Evolutionary conservation across 352 stramenopile species (phyloP).

Genomic region (Hyaloperonospora arabidopsidis): DNA sequence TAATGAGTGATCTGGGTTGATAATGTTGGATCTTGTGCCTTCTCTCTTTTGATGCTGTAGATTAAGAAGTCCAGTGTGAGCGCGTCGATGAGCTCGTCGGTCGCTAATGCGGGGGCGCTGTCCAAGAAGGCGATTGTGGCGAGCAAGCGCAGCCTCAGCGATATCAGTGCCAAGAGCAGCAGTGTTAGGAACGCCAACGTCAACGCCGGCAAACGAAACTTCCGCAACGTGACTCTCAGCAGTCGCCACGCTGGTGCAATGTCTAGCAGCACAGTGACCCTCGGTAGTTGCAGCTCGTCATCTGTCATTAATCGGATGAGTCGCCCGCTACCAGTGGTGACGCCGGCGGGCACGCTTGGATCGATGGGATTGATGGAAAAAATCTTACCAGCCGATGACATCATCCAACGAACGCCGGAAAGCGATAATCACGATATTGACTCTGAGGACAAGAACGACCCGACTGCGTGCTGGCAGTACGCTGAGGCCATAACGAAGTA

Average conservation of each 20-base stretch:
- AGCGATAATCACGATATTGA: constrained; percentile 63
- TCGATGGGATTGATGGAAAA: constrained; percentile 31
- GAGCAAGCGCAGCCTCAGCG: constrained; percentile 36
- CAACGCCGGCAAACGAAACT: constrained; percentile 19
- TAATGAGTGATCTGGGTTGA: not conserved
- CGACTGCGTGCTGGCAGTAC: constrained; percentile 67
- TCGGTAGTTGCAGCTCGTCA: constrained; percentile 15
- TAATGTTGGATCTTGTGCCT: constrained; percentile 11
- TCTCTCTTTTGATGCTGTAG: constrained; percentile 18
- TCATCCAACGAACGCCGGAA: constrained; percentile 12
- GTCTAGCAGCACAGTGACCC: constrained; percentile 5
- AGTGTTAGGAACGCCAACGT: constrained; percentile 13
- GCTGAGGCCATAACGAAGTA: constrained; percentile 78
- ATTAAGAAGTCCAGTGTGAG: constrained; percentile 49
- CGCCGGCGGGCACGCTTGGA: constrained; percentile 27
- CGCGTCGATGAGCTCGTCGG: constrained; percentile 32
- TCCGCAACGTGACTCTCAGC: constrained; percentile 23
- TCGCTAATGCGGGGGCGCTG: constrained; percentile 17
- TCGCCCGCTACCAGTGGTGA: constrained; percentile 25
- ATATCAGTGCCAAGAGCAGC: constrained; percentile 19
- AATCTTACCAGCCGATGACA: constrained; percentile 20
- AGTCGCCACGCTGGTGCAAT: constrained; percentile 8
- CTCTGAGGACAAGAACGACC: constrained; percentile 55
- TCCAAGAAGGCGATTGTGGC: constrained; percentile 44
- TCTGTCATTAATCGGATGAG: constrained; percentile 25